Evolutionary conservation across 352 stramenopile species (phyloP).

Genomic region (Phytophthora quininea): DNA sequence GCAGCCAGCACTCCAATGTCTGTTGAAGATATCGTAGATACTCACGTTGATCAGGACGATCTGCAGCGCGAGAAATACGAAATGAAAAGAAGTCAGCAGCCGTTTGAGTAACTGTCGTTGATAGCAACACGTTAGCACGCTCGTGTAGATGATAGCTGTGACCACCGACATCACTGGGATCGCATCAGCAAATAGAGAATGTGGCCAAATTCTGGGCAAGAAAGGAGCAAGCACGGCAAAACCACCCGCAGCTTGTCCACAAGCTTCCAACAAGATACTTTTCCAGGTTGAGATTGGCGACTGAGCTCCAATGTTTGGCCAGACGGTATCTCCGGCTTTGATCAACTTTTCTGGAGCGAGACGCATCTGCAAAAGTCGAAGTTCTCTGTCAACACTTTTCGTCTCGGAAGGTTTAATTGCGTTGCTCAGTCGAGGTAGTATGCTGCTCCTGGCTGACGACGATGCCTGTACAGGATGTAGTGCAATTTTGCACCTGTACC

Average conservation of each 20-base stretch:
- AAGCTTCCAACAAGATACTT: slow-evolving; percentile 1
- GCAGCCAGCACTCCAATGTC: slow-evolving; percentile 9
- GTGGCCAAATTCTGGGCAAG: background rate
- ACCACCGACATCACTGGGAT: background rate
- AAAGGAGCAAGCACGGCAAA: slow-evolving; percentile 10
- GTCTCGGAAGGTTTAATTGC: too few relatives aligned
- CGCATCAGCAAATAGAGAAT: background rate
- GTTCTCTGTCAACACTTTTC: background rate
- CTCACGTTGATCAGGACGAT: background rate
- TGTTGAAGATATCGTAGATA: slow-evolving; percentile 8
- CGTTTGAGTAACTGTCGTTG: slow-evolving; percentile 14
- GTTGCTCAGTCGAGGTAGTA: background rate
- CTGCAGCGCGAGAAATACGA: slow-evolving; percentile 12
- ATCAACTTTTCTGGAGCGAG: slow-evolving; percentile 6
- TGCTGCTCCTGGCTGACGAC: background rate
- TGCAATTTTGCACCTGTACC: slow-evolving; percentile 18
- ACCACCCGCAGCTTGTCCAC: background rate
- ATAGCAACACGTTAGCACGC: slow-evolving; percentile 9
- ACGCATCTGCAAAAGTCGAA: slow-evolving; percentile 14
- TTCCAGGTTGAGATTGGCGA: slow-evolving; percentile 5
- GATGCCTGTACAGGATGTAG: background rate
- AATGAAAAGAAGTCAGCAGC: slow-evolving; percentile 13
- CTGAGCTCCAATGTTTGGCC: slow-evolving; percentile 3
- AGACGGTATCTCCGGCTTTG: slow-evolving; percentile 15
- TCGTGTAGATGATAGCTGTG: background rate